phyloP scores from a whole-genome alignment of 352 stramenopile genomes.

The Achlya hypogyna region DNA sequence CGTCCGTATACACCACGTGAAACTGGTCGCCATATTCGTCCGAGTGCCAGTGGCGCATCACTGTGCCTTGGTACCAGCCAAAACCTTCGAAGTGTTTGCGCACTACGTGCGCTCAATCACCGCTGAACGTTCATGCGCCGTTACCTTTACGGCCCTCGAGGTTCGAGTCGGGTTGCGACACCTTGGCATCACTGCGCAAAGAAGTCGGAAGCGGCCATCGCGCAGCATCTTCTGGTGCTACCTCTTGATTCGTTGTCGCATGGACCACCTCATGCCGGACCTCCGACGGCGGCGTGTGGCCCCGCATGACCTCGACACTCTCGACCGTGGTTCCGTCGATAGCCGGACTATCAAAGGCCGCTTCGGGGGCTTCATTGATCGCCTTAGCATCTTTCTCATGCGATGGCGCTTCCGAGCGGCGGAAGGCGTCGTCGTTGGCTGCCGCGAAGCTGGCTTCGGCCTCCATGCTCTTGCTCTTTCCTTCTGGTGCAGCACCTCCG shows the following conservation, averaged over 20 bases:
- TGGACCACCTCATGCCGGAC: neutral
- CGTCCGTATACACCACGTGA: slow-evolving; percentile 9
- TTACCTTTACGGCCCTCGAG: slow-evolving; percentile 8
- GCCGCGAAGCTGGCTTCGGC: neutral
- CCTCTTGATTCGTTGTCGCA: neutral
- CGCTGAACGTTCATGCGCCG: neutral
- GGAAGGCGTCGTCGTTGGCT: neutral
- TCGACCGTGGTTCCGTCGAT: neutral
- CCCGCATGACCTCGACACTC: neutral
- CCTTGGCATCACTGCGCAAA: neutral
- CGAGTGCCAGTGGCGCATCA: slow-evolving; percentile 12
- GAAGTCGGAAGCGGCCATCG: neutral
- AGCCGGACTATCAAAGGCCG: neutral
- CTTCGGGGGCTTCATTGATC: neutral
- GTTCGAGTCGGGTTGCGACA: neutral
- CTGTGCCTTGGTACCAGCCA: slow-evolving; percentile 14
- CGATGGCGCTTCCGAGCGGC: neutral
- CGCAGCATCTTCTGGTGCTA: neutral
- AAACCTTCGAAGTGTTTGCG: slow-evolving; percentile 16
- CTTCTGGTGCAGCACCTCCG: neutral
- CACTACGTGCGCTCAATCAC: neutral
- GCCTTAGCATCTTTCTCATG: neutral
- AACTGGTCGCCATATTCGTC: slow-evolving; percentile 17
- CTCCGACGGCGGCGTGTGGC: neutral
- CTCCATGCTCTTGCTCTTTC: neutral